phyloP scores from a whole-genome alignment of 192 early-diverging fungal genomes.

The Coemansia sp. region DNA sequence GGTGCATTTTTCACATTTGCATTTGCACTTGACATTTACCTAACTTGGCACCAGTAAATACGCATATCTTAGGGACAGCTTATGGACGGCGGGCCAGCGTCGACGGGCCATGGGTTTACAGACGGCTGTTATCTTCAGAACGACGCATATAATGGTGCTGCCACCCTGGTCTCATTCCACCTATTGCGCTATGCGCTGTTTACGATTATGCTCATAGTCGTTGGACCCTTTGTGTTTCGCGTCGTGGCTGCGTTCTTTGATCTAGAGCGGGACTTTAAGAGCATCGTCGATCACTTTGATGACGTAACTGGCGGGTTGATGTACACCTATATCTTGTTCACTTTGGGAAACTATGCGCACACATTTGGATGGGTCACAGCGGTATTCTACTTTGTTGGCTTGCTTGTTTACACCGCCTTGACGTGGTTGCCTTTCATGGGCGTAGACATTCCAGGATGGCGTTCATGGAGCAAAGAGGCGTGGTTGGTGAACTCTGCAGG shows the following conservation, averaged over 20 bases:
- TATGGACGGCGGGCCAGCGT: slow-evolving; percentile 19
- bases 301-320: slow-evolving; percentile 62
- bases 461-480: slow-evolving; percentile 66
- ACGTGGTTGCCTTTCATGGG: slow-evolving; percentile 72
- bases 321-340: slow-evolving; percentile 71
- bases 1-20: not conserved
- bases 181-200: slow-evolving; percentile 40
- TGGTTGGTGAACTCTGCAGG: slow-evolving; percentile 66
- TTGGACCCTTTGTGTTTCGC: slow-evolving; percentile 58
- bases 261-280: slow-evolving; percentile 70
- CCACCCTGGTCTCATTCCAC: slow-evolving; percentile 53
- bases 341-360: slow-evolving; percentile 74
- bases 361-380: slow-evolving; percentile 61
- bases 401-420: slow-evolving; percentile 61
- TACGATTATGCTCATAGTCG: slow-evolving; percentile 39
- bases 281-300: slow-evolving; percentile 66
- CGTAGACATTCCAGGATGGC: slow-evolving; percentile 65
- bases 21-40: not conserved
- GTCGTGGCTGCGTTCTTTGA: slow-evolving; percentile 62
- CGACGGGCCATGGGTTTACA: slow-evolving; percentile 29
- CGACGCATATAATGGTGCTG: slow-evolving; percentile 36
- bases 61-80: not conserved
- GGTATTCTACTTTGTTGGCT: slow-evolving; percentile 53
- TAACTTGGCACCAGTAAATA: not conserved
- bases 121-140: slow-evolving; percentile 45